Evolutionary conservation across 768 basidiomycete genomes (phyloP), one percentile per base, ranked within the genome.

Genomic region (Lactifluus echinatus): DNA sequence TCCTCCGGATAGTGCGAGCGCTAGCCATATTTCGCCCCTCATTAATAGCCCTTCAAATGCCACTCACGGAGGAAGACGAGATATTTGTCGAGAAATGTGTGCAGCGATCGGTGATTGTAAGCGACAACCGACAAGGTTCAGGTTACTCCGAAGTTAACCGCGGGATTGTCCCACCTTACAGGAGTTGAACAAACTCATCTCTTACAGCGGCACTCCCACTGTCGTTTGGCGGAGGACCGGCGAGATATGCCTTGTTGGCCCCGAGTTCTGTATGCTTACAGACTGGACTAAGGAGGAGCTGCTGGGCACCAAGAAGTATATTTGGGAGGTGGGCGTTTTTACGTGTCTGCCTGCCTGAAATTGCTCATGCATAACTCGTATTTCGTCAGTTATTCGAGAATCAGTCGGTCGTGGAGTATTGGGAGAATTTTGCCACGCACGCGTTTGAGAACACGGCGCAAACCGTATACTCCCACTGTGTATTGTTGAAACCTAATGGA

Each of bases 361-460:
- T 12, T 36, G 8, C 51, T 46, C 40, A 50, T 50, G 59, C 42
- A 29, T 37, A 21, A 24, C 24, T 34, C 39, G 34, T n/a, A n/a
- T 50, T 48, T 47, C 47, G 43, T 36, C 67, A 94, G 89, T 75
- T 98, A 51, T 94, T 98, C 68, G 93, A 96, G 73, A 91, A 93
- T 69, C 88, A 92, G 70, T 94, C 93, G 49, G 90, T 85, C 50
- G 94, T 96, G 50, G 89, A 93, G 69, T 93, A 93, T 69, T 93
- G 89, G 87, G 96, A 98, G 72, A 92, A 89, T 70, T 98, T 98
- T 69, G 91, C 92, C 26, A 83, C 86, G 49, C 93, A 97, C 71
- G 95, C 96, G 7, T 99, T 99, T 66, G 95, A 99, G 70, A 96
- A 93, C 72, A 92, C 93, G 50, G 91, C 93, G 36, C 93, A 93